Evolutionary conservation across 2,329 filamentous ascomycete species (phyloP).

Genomic region (Fusarium beomiforme): DNA sequence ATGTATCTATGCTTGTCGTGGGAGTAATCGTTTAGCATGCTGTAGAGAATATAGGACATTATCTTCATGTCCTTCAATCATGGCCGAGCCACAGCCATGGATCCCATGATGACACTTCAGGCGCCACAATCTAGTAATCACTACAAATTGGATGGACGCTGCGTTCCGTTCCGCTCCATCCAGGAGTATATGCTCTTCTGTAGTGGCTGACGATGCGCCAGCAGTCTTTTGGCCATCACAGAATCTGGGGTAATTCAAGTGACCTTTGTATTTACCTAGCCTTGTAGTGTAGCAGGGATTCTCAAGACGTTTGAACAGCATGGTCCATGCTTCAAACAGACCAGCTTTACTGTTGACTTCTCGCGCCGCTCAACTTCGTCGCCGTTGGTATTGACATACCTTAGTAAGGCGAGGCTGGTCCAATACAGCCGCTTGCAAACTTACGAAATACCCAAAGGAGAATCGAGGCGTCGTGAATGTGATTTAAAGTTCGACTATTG

Average conservation of each 20-base stretch:
- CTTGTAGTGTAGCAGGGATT: background rate
- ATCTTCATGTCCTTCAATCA: background rate
- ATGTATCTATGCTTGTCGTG: background rate
- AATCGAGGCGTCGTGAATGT: slow-evolving; percentile 2
- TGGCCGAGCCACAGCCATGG: background rate
- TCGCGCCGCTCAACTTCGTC: background rate
- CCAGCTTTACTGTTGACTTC: background rate
- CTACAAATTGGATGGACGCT: background rate
- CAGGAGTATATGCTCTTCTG: background rate
- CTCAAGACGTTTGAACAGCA: background rate
- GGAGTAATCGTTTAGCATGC: background rate
- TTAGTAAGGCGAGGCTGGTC: background rate
- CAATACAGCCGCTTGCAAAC: background rate
- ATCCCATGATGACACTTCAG: background rate
- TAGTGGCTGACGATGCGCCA: background rate
- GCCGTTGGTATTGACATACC: slow-evolving; percentile 5
- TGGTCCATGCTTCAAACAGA: background rate
- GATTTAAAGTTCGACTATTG: slow-evolving; percentile 23
- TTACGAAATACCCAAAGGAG: slow-evolving; percentile 1
- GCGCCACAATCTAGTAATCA: slow-evolving; percentile 1
- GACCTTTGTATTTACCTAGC: background rate
- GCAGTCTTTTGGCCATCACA: background rate
- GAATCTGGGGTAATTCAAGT: background rate
- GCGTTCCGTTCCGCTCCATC: slow-evolving; percentile 4
- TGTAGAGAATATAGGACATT: background rate